phyloP scores from a whole-genome alignment of 257 asterid species.

The Apocynum venetum region DNA sequence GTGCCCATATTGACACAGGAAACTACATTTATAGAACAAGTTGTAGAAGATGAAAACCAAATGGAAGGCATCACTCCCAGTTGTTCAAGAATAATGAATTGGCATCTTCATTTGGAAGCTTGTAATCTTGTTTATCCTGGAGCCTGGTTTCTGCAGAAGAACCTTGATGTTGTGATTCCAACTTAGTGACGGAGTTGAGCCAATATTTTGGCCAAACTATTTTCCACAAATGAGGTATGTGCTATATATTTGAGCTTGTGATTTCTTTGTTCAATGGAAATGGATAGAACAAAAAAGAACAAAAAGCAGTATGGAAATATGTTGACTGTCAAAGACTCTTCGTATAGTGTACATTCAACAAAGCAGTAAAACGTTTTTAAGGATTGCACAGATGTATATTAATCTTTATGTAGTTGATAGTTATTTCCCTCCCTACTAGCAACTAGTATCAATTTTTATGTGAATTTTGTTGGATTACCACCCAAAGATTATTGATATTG shows the following conservation, averaged over 20 bases:
- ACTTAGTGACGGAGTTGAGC: slow-evolving; percentile 27
- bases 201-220: not conserved
- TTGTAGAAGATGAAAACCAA: slow-evolving; percentile 91
- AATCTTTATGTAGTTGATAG: not conserved
- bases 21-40: slow-evolving; percentile 85
- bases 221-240: slow-evolving; percentile 10
- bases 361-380: not conserved
- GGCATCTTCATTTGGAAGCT: slow-evolving; percentile 72
- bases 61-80: slow-evolving; percentile 85
- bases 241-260: slow-evolving; percentile 9
- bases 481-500: not conserved
- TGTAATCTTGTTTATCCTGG: slow-evolving; percentile 47
- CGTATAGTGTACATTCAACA: not conserved
- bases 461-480: not conserved
- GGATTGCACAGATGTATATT: not conserved
- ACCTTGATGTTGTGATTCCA: slow-evolving; percentile 54
- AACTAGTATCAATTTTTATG: not conserved
- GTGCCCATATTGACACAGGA: slow-evolving; percentile 39
- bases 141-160: slow-evolving; percentile 76
- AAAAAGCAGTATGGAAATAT: not conserved
- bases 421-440: not conserved
- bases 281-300: not conserved
- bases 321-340: not conserved
- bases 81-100: slow-evolving; percentile 16
- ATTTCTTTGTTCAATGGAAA: not conserved